Conservation (phyloP, 2,329 filamentous ascomycete genomes). For the Colletotrichum coccodes region DNA sequence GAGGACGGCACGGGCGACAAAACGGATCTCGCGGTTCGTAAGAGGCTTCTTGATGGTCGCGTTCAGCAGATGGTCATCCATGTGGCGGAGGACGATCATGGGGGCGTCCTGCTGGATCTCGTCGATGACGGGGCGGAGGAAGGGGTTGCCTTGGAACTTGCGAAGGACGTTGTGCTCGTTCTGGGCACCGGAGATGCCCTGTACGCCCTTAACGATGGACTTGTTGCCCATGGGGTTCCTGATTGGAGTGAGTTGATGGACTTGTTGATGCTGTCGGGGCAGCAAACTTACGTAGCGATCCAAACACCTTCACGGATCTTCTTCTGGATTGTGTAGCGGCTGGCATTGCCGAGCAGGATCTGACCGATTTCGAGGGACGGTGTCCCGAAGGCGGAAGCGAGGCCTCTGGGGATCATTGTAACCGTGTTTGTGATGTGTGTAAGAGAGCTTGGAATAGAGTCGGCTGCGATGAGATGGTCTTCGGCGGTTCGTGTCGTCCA, state of each 20-base stretch:
- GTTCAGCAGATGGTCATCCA: constrained; percentile 30
- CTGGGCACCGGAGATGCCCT: constrained; percentile 28
- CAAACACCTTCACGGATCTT: constrained; percentile 32
- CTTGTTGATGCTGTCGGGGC: too few species aligned
- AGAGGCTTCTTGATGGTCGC: constrained; percentile 31
- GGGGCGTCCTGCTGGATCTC: constrained; percentile 32
- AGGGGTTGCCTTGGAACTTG: constrained; percentile 30
- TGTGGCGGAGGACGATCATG: constrained; percentile 31
- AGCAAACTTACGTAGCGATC: constrained; percentile 23
- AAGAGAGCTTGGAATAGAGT: not conserved
- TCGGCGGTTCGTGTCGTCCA: constrained; percentile 1
- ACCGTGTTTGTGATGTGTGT: not conserved
- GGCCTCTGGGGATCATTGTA: constrained; percentile 29
- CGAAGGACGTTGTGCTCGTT: constrained; percentile 32
- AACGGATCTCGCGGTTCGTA: constrained; percentile 30
- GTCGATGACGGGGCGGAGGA: constrained; percentile 32
- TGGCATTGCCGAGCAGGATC: constrained; percentile 30
- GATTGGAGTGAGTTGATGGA: not conserved
- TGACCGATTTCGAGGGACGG: constrained; percentile 32
- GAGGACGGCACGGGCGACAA: constrained; percentile 30
- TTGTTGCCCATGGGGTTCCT: constrained; percentile 30
- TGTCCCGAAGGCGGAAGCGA: constrained; percentile 23
- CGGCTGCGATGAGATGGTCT: not conserved
- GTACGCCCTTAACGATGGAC: constrained; percentile 31
- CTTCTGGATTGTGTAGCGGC: constrained; percentile 32